Conservation (phyloP, 106 monocot genomes). For the Apostasia ramifera region DNA sequence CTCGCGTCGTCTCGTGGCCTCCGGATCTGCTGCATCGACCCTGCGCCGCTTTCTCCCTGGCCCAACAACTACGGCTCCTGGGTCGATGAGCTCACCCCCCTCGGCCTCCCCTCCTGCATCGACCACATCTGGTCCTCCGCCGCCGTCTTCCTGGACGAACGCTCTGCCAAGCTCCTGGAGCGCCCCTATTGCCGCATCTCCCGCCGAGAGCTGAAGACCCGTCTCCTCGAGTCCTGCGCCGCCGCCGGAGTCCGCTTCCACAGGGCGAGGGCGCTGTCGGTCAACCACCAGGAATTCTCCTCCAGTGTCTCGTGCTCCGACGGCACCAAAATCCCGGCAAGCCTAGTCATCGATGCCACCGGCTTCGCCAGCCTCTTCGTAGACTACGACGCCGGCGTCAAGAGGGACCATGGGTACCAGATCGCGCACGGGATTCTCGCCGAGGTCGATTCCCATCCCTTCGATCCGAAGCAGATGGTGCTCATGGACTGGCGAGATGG, state of each 20-base stretch:
- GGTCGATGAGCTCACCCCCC: conserved; percentile 22
- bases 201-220: conserved; percentile 15
- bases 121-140: conserved; percentile 19
- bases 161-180: conserved; percentile 7
- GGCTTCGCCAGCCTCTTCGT: conserved; percentile 20
- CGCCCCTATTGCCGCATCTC: conserved; percentile 24
- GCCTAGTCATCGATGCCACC: conserved; percentile 23
- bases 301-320: conserved; percentile 26
- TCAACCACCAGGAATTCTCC: conserved; percentile 20
- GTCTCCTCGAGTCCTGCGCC: conserved; percentile 16
- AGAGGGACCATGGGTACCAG: conserved; percentile 18
- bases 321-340: conserved; percentile 5
- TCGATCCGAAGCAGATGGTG: conserved; percentile 20
- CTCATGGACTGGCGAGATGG: conserved; percentile 33
- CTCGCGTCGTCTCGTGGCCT: conserved; percentile 13
- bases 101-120: conserved; percentile 11
- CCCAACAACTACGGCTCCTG: conserved; percentile 32
- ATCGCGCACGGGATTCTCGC: conserved; percentile 31
- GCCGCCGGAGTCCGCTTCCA: conserved; percentile 20
- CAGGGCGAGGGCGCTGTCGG: conserved; percentile 16
- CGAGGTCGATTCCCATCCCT: conserved; percentile 30
- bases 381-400: neutral
- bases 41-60: conserved; percentile 20
- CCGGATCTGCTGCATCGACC: conserved; percentile 27
- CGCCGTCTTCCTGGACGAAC: conserved; percentile 8